A percentile compares a stretch with the other conserved stretches of the same genome.
Conservation (phyloP, 768 basidiomycete species). For the Hericium coralloides region DNA sequence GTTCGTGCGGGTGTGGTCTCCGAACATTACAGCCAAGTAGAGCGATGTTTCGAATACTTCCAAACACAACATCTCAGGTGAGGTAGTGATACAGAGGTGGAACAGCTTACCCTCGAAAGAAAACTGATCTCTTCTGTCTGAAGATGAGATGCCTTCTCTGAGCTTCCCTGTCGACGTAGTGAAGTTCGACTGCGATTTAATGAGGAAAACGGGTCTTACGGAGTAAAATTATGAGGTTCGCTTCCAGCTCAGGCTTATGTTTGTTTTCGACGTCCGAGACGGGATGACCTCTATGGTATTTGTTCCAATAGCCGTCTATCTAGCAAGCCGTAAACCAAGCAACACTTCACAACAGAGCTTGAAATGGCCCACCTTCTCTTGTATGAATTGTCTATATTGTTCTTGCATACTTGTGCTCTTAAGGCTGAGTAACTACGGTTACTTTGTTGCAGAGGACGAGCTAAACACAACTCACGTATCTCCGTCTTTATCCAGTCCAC, state of each 20-base stretch:
- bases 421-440: conserved; percentile 38
- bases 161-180: conserved; percentile 47
- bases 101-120: conserved; percentile 51
- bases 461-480: conserved; percentile 47
- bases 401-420: conserved; percentile 52
- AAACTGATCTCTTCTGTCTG: conserved; percentile 50
- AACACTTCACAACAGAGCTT: not conserved
- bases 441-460: not conserved
- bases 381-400: conserved; percentile 57
- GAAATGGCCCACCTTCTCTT: conserved; percentile 44
- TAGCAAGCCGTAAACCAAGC: conserved; percentile 16
- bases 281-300: conserved; percentile 19
- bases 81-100: not conserved
- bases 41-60: conserved; percentile 65
- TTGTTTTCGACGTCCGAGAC: conserved; percentile 6
- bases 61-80: not conserved
- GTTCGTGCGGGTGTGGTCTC: not conserved
- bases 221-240: conserved; percentile 66
- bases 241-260: conserved; percentile 42
- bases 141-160: conserved; percentile 62
- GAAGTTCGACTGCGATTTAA: not conserved
- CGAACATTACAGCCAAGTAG: not conserved
- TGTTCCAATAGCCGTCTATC: conserved; percentile 41
- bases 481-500: conserved; percentile 65
- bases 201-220: conserved; percentile 33